Percentiles rank a stretch among this genome's conserved stretches.
Evolutionary conservation across 352 stramenopile genomes (phyloP).

Genomic region (Phytophthora pistaciae): DNA sequence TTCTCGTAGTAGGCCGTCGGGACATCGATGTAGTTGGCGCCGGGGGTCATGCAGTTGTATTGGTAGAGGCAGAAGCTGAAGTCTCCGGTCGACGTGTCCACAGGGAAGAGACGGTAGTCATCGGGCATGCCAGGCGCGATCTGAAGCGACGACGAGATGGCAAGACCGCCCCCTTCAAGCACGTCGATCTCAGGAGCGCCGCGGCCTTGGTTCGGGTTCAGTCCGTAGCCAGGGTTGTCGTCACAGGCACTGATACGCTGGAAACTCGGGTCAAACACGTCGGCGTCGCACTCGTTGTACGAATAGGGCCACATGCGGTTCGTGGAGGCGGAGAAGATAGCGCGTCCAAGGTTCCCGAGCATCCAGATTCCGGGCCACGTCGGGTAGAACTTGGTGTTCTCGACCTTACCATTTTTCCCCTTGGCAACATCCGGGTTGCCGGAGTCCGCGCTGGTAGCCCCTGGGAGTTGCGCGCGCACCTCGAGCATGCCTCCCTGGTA

Average conservation of each 20-base stretch:
- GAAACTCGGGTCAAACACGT: background rate
- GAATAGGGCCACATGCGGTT: background rate
- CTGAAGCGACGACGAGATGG: conserved; percentile 92
- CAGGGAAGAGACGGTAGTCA: conserved; percentile 61
- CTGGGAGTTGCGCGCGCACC: conserved; percentile 87
- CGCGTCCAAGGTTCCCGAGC: background rate
- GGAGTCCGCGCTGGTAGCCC: conserved; percentile 56
- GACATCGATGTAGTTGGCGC: conserved; percentile 40
- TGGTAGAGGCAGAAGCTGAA: conserved; percentile 49
- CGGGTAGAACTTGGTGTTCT: conserved; percentile 48
- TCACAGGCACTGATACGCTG: background rate
- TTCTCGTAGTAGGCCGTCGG: conserved; percentile 46
- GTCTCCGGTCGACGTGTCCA: conserved; percentile 31
- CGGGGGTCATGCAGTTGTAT: conserved; percentile 49
- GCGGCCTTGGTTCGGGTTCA: background rate
- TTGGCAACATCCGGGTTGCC: conserved; percentile 49
- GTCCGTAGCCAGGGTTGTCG: background rate
- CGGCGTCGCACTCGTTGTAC: background rate
- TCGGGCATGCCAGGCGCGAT: conserved; percentile 75
- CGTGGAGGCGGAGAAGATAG: background rate
- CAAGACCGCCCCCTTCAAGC: background rate
- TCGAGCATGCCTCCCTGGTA: conserved; percentile 94
- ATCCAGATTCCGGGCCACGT: conserved; percentile 40
- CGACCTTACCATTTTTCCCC: conserved; percentile 31
- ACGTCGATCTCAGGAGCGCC: background rate